Evolutionary conservation across 495 filamentous ascomycete genomes (phyloP).

Genomic region (Letharia lupina): DNA sequence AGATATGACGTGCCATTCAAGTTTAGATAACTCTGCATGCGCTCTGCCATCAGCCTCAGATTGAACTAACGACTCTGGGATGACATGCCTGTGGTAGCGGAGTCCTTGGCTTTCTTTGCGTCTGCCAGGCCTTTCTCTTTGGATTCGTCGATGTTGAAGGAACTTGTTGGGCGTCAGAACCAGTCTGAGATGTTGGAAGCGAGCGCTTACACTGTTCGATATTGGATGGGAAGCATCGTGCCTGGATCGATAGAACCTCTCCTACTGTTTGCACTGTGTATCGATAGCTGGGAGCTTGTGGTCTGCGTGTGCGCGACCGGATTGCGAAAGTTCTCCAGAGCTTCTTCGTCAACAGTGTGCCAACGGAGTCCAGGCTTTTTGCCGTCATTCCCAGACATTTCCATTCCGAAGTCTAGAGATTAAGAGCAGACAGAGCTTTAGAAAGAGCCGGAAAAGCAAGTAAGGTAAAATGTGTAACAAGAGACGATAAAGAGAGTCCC

Average conservation of each 20-base stretch:
- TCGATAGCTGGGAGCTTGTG: not conserved
- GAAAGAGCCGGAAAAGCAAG: not conserved
- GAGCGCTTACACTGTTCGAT: too few relatives aligned
- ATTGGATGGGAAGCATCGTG: too few relatives aligned
- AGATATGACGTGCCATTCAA: slow-evolving; percentile 48
- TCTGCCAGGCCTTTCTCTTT: not conserved
- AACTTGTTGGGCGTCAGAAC: not conserved
- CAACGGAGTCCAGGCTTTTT: slow-evolving; percentile 5
- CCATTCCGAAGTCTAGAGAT: not conserved
- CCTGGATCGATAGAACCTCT: too few relatives aligned
- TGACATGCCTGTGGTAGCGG: not conserved
- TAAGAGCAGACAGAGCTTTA: not conserved
- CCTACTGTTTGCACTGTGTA: not conserved
- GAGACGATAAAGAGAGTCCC: not conserved
- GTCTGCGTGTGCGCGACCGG: too few relatives aligned
- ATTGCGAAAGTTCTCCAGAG: not conserved
- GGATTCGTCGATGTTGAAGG: slow-evolving; percentile 8
- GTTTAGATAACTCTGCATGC: slow-evolving; percentile 28
- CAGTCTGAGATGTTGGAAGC: too few relatives aligned
- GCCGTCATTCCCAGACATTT: not conserved
- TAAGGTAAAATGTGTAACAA: not conserved
- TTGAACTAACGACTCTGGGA: too few relatives aligned
- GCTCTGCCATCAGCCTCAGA: not conserved
- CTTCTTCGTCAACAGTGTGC: slow-evolving; percentile 8
- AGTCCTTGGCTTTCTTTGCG: not conserved